These are phyloP conservation scores for Panicum hallii DNA, from an alignment of 202 grass and related monocot genomes.

Conservation along the genomic window DNA sequence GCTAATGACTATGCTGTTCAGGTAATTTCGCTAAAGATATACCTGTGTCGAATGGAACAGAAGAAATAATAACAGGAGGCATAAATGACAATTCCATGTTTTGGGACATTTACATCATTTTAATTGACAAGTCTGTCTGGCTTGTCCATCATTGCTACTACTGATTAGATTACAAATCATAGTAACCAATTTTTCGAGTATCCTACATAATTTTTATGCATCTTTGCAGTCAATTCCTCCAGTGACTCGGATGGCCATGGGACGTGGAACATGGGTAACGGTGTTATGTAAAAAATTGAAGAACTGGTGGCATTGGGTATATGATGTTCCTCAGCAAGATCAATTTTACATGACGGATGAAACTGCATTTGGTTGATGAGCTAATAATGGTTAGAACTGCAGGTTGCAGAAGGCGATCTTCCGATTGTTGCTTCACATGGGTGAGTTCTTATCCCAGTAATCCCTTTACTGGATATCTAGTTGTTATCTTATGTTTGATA, in stretches of 20 bases:
- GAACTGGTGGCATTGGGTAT: conserved; percentile 99
- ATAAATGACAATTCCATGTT: conserved; percentile 9
- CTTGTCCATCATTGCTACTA: not conserved
- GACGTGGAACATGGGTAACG: conserved; percentile 77
- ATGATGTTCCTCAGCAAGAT: conserved; percentile 23
- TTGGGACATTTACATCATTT: not conserved
- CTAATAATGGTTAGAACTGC: conserved; percentile 56
- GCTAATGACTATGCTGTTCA: not conserved
- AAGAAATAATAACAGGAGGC: not conserved
- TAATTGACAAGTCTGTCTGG: not conserved
- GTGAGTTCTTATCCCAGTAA: conserved; percentile 54
- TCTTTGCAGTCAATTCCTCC: conserved; percentile 81
- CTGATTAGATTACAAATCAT: not conserved
- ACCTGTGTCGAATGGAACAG: not conserved
- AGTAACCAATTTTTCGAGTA: conserved; percentile 15
- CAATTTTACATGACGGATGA: conserved; percentile 39
- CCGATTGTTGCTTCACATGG: conserved; percentile 87
- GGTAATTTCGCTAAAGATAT: not conserved
- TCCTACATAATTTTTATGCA: conserved; percentile 2
- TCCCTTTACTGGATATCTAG: conserved; percentile 24
- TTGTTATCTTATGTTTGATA: conserved; percentile 36
- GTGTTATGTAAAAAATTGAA: conserved; percentile 91
- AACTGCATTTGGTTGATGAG: conserved; percentile 44
- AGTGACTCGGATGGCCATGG: conserved; percentile 76
- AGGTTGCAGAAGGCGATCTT: conserved; percentile 88